A percentile compares a stretch with the other conserved stretches of the same genome.
These are phyloP conservation scores for Euclidium syriacum DNA, from an alignment of 345 rosid species.

Conservation along the genomic window DNA sequence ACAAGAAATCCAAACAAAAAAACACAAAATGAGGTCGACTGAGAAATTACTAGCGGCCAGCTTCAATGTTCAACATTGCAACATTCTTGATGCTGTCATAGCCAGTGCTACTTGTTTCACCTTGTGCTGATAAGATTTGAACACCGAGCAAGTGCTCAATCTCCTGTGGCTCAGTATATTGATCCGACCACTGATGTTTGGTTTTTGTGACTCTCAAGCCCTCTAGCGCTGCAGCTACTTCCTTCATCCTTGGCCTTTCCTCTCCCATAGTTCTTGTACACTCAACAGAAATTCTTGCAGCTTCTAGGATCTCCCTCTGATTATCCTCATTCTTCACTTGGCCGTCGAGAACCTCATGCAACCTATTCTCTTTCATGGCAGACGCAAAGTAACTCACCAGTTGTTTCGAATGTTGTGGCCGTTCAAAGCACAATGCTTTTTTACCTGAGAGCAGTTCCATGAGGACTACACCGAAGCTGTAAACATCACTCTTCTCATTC, in stretches of 20 bases:
- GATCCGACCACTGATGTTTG: not conserved
- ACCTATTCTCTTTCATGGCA: constrained; percentile 3
- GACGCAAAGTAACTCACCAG: constrained; percentile 27
- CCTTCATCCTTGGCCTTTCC: constrained; percentile 35
- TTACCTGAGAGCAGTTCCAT: constrained; percentile 31
- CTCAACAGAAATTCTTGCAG: not conserved
- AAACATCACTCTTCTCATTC: constrained; percentile 45
- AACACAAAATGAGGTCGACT: not conserved
- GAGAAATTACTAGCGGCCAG: not conserved
- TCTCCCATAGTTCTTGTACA: constrained; percentile 33
- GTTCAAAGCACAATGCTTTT: constrained; percentile 27
- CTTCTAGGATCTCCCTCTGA: constrained; percentile 1
- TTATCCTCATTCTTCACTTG: not conserved
- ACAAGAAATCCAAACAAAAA: not conserved
- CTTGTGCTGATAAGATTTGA: not conserved
- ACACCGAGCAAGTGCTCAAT: constrained; percentile 1
- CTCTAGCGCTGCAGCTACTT: constrained; percentile 35
- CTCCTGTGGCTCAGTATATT: not conserved
- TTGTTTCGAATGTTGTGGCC: constrained; percentile 21
- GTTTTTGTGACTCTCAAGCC: not conserved
- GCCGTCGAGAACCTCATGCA: constrained; percentile 18
- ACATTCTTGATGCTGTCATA: constrained; percentile 11
- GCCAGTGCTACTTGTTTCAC: not conserved
- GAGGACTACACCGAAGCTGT: constrained; percentile 46
- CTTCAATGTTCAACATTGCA: not conserved